Evolutionary conservation across 345 rosid genomes (phyloP).

Genomic region (Abelmoschus esculentus): DNA sequence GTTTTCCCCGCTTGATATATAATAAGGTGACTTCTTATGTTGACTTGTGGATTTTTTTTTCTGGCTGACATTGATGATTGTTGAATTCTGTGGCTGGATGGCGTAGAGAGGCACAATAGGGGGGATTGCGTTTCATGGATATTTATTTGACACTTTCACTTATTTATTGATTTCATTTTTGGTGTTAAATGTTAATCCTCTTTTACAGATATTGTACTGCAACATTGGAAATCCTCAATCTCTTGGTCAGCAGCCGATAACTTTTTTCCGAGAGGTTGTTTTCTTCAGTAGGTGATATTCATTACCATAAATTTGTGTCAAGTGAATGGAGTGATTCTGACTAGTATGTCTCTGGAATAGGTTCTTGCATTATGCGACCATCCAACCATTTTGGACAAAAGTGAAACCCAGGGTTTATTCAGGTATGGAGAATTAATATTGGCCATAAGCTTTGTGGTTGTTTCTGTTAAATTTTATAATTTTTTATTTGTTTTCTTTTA

Average conservation of each 20-base stretch:
- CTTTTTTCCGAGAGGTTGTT: constrained; percentile 89
- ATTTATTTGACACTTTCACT: background rate
- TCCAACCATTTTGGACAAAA: constrained; percentile 73
- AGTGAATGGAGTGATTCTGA: constrained; percentile 14
- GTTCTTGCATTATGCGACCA: constrained; percentile 92
- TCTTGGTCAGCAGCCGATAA: constrained; percentile 87
- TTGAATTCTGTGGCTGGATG: background rate
- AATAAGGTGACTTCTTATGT: background rate
- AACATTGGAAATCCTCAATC: constrained; percentile 96
- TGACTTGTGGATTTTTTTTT: background rate
- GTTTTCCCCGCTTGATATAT: background rate
- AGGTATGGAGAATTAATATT: constrained; percentile 39
- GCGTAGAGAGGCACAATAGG: background rate
- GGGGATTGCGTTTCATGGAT: background rate
- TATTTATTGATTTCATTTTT: background rate
- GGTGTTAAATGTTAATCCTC: background rate
- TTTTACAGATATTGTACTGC: constrained; percentile 74
- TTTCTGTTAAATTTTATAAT: background rate
- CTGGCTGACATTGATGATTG: background rate
- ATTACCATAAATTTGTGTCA: background rate
- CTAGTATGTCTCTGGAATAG: constrained; percentile 27
- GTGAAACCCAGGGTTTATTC: constrained; percentile 87
- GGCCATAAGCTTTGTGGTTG: background rate
- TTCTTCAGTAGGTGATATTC: constrained; percentile 1
- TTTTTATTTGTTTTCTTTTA: background rate